phyloP scores from a whole-genome alignment of 345 rosid species.

The Eucalyptus caleyi region DNA sequence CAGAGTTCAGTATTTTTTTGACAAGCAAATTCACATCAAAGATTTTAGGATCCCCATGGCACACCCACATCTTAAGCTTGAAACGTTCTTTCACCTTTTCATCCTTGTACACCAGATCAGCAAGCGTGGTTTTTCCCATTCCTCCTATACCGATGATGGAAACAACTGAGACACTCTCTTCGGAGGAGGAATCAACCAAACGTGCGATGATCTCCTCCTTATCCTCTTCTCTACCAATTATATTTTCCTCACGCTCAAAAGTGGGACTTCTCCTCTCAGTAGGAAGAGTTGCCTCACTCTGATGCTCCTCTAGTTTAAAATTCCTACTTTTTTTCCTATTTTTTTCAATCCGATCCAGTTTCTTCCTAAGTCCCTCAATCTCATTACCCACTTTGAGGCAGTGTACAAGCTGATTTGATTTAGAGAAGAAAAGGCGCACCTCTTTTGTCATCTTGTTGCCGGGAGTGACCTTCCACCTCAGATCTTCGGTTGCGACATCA shows the following conservation, averaged over 20 bases:
- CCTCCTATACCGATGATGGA: background rate
- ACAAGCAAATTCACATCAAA: background rate
- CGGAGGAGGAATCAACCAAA: background rate
- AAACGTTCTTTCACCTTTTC: background rate
- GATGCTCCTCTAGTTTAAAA: fast-evolving
- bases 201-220: fast-evolving
- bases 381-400: fast-evolving
- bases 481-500: fast-evolving
- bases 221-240: background rate
- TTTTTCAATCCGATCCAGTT: fast-evolving
- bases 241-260: background rate
- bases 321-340: no score
- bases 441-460: fast-evolving
- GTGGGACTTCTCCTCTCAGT: background rate
- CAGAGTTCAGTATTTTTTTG: background rate
- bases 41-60: background rate
- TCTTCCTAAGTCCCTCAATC: fast-evolving
- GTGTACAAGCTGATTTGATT: no score
- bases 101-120: conserved; percentile 9
- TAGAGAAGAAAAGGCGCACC: no score
- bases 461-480: no score
- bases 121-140: conserved; percentile 24
- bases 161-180: background rate
- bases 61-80: conserved; percentile 11
- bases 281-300: background rate